Evolutionary conservation across 345 rosid genomes (phyloP).

Genomic region (Erodium maritimum): DNA sequence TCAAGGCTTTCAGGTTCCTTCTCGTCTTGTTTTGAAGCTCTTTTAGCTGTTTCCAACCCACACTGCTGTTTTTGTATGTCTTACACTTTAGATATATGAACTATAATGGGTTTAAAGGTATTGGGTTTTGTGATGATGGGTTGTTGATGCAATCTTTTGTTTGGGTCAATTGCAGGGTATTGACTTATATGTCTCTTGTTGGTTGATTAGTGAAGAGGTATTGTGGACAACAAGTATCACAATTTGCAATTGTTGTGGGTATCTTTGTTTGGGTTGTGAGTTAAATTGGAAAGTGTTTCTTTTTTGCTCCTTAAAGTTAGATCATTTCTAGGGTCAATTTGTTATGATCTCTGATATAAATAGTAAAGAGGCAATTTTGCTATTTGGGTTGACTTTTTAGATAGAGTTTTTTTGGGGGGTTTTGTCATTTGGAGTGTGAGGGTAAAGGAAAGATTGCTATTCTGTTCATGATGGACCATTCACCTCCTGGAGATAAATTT

Average conservation of each 20-base stretch:
- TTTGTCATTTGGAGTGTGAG: conserved; percentile 7
- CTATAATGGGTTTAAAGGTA: too few species aligned
- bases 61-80: too few species aligned
- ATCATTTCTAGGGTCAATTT: conserved; percentile 13
- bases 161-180: conserved; percentile 7
- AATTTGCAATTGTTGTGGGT: conserved; percentile 10
- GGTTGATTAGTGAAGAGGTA: conserved; percentile 1
- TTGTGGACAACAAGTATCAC: neutral
- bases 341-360: conserved; percentile 8
- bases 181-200: neutral
- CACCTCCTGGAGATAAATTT: conserved; percentile 22
- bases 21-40: too few species aligned
- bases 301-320: conserved; percentile 10
- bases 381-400: conserved; percentile 8
- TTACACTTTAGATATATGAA: too few species aligned
- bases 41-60: too few species aligned
- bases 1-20: too few species aligned
- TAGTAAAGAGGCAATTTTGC: conserved; percentile 9
- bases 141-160: too few species aligned
- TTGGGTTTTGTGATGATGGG: too few species aligned
- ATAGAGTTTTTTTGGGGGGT: neutral
- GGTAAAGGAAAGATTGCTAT: conserved; percentile 8
- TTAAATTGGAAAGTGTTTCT: conserved; percentile 12
- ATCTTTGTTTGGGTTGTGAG: conserved; percentile 6
- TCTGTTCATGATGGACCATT: conserved; percentile 22